phyloP scores from a whole-genome alignment of 805 yeast genomes.

The Saccharomycopsis capsularis region DNA sequence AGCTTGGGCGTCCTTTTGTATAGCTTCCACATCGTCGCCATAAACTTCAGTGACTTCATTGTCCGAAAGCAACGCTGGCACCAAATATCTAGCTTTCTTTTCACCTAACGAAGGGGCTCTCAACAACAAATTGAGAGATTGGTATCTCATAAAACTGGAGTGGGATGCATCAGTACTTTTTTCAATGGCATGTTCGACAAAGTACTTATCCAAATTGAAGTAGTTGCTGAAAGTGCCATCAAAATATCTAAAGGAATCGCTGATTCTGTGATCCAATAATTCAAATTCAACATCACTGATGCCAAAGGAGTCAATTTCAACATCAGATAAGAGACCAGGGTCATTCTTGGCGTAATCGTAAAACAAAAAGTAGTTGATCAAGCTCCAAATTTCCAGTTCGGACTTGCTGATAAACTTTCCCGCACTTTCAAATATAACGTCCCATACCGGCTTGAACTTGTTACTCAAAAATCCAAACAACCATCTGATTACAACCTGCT shows the following conservation, averaged over 20 bases:
- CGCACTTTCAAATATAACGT: slow-evolving; percentile 58
- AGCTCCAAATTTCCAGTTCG: slow-evolving; percentile 47
- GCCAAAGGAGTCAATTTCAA: slow-evolving; percentile 18
- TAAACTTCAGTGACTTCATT: slow-evolving; percentile 26
- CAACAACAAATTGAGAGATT: slow-evolving; percentile 50
- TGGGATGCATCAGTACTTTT: slow-evolving; percentile 33
- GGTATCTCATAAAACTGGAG: slow-evolving; percentile 44
- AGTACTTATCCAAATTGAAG: slow-evolving; percentile 29
- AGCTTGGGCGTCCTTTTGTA: slow-evolving; percentile 15
- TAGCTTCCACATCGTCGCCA: slow-evolving; percentile 18
- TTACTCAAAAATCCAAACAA: slow-evolving; percentile 66
- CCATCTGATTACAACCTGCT: slow-evolving; percentile 35
- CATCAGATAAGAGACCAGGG: too few species aligned
- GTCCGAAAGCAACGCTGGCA: slow-evolving; percentile 47
- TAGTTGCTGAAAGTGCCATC: slow-evolving; percentile 30
- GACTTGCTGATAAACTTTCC: slow-evolving; percentile 39
- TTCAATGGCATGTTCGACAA: slow-evolving; percentile 33
- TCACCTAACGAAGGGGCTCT: slow-evolving; percentile 68
- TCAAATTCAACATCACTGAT: slow-evolving; percentile 1
- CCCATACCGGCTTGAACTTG: slow-evolving; percentile 82
- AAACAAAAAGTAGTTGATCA: slow-evolving; percentile 31
- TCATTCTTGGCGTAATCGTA: slow-evolving; percentile 27
- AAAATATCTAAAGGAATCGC: slow-evolving; percentile 32
- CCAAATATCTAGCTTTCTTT: slow-evolving; percentile 44
- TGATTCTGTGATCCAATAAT: slow-evolving; percentile 35